A percentile compares a stretch with the other conserved stretches of the same genome.
Conservation (phyloP, 2,329 filamentous ascomycete species). For the Epichloe elymi region DNA sequence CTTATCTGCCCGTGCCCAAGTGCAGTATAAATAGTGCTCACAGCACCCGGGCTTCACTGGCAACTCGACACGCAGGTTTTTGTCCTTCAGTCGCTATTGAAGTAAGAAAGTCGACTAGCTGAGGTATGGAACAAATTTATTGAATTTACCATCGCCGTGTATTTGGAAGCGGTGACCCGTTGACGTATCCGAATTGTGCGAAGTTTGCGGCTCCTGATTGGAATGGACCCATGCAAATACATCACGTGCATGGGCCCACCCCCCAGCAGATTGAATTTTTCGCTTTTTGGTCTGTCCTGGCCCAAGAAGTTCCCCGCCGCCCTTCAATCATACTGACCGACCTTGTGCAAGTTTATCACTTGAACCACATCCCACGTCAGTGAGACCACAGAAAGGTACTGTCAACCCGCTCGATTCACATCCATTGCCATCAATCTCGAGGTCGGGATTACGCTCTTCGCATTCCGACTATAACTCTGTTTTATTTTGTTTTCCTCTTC, state of each 20-base stretch:
- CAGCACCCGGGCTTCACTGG: background rate
- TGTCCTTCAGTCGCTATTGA: background rate
- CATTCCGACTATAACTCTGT: background rate
- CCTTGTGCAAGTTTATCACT: conserved; percentile 21
- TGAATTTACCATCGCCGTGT: background rate
- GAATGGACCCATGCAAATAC: conserved; percentile 7
- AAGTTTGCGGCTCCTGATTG: conserved; percentile 5
- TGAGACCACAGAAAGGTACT: conserved; percentile 13
- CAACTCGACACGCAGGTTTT: background rate
- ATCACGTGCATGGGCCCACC: conserved; percentile 23
- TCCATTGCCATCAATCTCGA: conserved; percentile 12
- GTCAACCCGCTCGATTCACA: conserved; percentile 7
- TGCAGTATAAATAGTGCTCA: background rate
- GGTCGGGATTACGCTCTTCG: background rate
- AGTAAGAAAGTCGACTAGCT: background rate
- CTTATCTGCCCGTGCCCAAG: background rate
- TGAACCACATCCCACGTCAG: conserved; percentile 18
- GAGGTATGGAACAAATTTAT: background rate
- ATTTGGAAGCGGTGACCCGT: conserved; percentile 10
- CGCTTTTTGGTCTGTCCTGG: conserved; percentile 23
- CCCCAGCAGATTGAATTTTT: conserved; percentile 29
- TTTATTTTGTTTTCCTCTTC: background rate
- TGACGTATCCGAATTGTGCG: conserved; percentile 10
- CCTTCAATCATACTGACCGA: conserved; percentile 23
- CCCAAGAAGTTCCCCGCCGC: conserved; percentile 28